A percentile compares a stretch with the other conserved stretches of the same genome.
Evolutionary conservation across 2,329 filamentous ascomycete genomes (phyloP).

Genomic region (Monosporascus ibericus): DNA sequence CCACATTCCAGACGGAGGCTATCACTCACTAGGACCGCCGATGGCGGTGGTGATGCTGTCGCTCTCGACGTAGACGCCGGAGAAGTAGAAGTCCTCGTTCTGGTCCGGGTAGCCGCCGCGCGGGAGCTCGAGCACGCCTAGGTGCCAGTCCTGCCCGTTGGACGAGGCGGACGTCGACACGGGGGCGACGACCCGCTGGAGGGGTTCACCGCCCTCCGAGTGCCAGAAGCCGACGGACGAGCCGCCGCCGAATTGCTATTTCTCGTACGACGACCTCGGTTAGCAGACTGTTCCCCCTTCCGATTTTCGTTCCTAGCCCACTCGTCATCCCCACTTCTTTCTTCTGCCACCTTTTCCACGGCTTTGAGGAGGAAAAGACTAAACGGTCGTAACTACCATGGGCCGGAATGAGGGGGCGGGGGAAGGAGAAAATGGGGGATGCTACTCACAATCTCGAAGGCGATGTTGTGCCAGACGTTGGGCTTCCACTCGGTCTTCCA

Average conservation of each 20-base stretch:
- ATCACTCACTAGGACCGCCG: conserved; percentile 19
- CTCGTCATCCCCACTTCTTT: not conserved
- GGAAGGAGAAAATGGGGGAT: not conserved
- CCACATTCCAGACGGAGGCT: conserved; percentile 1
- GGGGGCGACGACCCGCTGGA: conserved; percentile 54
- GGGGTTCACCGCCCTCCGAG: conserved; percentile 53
- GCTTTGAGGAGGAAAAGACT: not conserved
- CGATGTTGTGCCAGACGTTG: conserved; percentile 68
- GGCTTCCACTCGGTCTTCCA: conserved; percentile 59
- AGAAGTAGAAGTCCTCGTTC: conserved; percentile 66
- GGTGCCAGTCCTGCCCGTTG: conserved; percentile 67
- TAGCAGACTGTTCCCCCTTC: too few species aligned
- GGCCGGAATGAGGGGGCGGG: not conserved
- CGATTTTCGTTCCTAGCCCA: too few species aligned
- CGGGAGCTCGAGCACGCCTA: conserved; percentile 63
- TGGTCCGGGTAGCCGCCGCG: conserved; percentile 47
- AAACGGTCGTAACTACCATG: not conserved
- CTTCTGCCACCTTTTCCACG: not conserved
- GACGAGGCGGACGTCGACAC: conserved; percentile 54
- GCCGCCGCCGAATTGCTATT: conserved; percentile 43
- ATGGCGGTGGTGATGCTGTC: conserved; percentile 35
- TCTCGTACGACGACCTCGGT: not conserved
- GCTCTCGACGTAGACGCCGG: conserved; percentile 64
- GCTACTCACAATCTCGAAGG: conserved; percentile 54
- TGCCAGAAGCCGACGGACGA: conserved; percentile 62